Conservation (phyloP, 495 filamentous ascomycete genomes). For the Mycothermus thermophilus region DNA sequence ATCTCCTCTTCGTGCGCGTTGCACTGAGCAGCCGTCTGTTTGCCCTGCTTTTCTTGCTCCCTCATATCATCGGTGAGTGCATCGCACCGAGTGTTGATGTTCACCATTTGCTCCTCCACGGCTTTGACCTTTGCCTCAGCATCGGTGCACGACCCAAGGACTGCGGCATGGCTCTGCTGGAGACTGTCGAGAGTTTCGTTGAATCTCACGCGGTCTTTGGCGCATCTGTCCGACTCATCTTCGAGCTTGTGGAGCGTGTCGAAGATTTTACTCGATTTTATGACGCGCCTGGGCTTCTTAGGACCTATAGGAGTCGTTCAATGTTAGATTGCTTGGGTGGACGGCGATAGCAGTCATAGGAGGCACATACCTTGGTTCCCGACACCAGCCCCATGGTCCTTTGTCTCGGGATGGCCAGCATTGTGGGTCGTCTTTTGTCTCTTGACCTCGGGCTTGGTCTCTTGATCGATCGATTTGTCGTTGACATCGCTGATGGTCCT, state of each 20-base stretch:
- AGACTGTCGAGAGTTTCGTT: not conserved
- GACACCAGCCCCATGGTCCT: no score
- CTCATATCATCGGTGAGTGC: not conserved
- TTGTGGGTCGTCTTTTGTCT: no score
- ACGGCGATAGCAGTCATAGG: no score
- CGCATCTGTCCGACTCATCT: not conserved
- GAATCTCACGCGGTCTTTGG: not conserved
- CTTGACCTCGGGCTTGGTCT: no score
- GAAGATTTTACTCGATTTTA: not conserved
- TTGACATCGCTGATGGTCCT: no score
- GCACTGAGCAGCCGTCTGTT: not conserved
- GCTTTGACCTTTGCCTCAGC: not conserved
- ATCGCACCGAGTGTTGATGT: not conserved
- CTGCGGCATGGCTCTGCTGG: not conserved
- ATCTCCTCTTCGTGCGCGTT: slow-evolving; percentile 3
- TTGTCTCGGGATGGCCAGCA: no score
- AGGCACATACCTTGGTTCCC: no score
- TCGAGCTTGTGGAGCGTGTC: slow-evolving; percentile 1
- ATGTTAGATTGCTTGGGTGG: not conserved
- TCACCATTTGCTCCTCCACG: not conserved
- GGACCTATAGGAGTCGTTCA: not conserved
- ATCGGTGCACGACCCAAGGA: not conserved
- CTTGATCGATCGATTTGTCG: no score
- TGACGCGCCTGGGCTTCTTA: no score
- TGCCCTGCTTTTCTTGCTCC: not conserved